phyloP scores from a whole-genome alignment of 805 yeast species.

The Yarrowia keelungensis region DNA sequence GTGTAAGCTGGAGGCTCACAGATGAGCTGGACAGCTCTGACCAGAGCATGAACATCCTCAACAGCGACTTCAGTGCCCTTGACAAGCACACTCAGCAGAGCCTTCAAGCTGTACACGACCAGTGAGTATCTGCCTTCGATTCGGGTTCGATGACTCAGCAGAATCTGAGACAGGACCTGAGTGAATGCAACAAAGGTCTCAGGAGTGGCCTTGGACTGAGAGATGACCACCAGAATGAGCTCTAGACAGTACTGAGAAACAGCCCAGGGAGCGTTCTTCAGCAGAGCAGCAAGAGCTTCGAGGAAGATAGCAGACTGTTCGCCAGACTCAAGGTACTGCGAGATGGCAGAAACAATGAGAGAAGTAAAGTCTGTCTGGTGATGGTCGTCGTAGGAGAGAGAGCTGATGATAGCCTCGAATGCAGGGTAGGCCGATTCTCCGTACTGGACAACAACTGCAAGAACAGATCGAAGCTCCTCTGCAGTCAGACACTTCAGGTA shows the following conservation, averaged over 20 bases:
- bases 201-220: constrained; percentile 45
- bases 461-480: background rate
- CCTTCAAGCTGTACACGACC: constrained; percentile 57
- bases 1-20: constrained; percentile 70
- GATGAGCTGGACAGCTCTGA: constrained; percentile 68
- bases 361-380: constrained; percentile 4
- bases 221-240: constrained; percentile 55
- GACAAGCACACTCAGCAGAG: constrained; percentile 52
- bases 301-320: constrained; percentile 23
- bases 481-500: constrained; percentile 4
- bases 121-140: constrained; percentile 77
- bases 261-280: constrained; percentile 62
- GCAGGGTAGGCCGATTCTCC: constrained; percentile 19
- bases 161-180: constrained; percentile 62
- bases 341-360: constrained; percentile 21
- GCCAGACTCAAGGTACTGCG: constrained; percentile 15
- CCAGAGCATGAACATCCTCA: constrained; percentile 56
- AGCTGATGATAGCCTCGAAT: constrained; percentile 4
- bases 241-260: constrained; percentile 74
- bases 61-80: constrained; percentile 42
- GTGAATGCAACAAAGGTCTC: constrained; percentile 54
- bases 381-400: constrained; percentile 14
- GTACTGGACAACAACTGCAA: background rate
- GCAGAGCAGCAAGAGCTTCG: constrained; percentile 43
- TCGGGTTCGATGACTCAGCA: constrained; percentile 73